phyloP scores from a whole-genome alignment of 495 filamentous ascomycete species.

The Trichoderma asperelloides region DNA sequence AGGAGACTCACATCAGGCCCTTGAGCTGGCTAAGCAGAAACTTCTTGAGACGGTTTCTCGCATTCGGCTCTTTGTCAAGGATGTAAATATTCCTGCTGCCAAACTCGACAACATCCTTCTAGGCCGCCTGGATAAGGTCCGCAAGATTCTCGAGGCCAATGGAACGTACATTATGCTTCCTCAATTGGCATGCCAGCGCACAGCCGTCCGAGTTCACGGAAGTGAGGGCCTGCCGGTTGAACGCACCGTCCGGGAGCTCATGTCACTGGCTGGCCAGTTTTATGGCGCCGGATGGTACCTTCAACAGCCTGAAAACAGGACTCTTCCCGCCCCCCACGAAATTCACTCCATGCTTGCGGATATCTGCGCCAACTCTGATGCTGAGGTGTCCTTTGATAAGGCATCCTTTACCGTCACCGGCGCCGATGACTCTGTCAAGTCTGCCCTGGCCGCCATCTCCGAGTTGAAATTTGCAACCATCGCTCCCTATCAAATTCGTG shows the following conservation, averaged over 20 bases:
- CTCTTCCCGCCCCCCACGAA: constrained; percentile 65
- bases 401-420: constrained; percentile 88
- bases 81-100: constrained; percentile 70
- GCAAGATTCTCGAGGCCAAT: constrained; percentile 95
- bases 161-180: constrained; percentile 90
- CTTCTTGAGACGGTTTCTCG: constrained; percentile 68
- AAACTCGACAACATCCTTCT: constrained; percentile 94
- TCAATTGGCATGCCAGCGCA: constrained; percentile 68
- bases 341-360: constrained; percentile 86
- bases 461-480: constrained; percentile 83
- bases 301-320: constrained; percentile 60
- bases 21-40: constrained; percentile 78
- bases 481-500: constrained; percentile 82
- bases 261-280: constrained; percentile 92
- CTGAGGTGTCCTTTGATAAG: constrained; percentile 90
- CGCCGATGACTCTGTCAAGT: constrained; percentile 90
- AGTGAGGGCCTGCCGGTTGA: constrained; percentile 88
- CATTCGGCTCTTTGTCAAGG: constrained; percentile 83
- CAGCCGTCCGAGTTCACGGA: constrained; percentile 78
- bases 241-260: constrained; percentile 86
- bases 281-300: constrained; percentile 97
- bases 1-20: constrained; percentile 69
- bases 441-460: constrained; percentile 83
- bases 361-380: constrained; percentile 91
- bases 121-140: constrained; percentile 85